Base-by-base conservation (phyloP, 2,329 filamentous ascomycete genomes). In the Emergomyces africanus region DNA sequence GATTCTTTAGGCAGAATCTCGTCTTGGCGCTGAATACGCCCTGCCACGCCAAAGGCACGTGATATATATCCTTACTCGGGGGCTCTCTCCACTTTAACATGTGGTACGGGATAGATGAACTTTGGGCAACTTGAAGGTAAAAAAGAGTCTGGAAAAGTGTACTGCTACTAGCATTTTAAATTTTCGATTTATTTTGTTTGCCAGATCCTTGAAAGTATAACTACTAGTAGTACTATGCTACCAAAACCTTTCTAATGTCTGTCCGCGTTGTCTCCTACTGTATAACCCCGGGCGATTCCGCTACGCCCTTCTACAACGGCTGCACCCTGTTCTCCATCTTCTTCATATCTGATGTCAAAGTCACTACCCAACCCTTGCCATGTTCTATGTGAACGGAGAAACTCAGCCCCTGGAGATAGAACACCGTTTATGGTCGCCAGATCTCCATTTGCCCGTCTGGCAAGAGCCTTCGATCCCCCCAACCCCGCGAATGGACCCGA, bases 291-390 rank as follows among this genome's bases (percentile, higher is more conserved):
- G 39, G 94, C 94, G 59, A 97, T 84, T 18, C 94, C 94, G 64
- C 85, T 87, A 64, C 90, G 82, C 1, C 94, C 94, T 73, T 96
- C 85, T 69, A 96, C 90, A 60, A 99, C 81, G 8, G 57, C 63
- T 49, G 64, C 30, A 25, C 61, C 51, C 25, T 51, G n/a, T 20
- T 44, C 76, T n/a, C 74, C 78, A 54, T 81, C 78, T n/a, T 81
- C 78, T 35, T 85, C 82, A 63, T 82, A 83, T 64, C 73, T 74
- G 61, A 83, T 78, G 60, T 80, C 78, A 66, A 90, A 95, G 70
- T 99, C 94, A 62, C 84, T 95, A 0, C 94, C 94, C 28, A 99
- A 74, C 0, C 94, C 94, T 68, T 87, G 87, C 94, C 94, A 99
- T 3, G 89, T 95, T 59, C 94, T 78, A 67, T 91, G 83, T 3